Conservation (phyloP, 768 basidiomycete genomes). For the Rhizopogon salebrosus region DNA sequence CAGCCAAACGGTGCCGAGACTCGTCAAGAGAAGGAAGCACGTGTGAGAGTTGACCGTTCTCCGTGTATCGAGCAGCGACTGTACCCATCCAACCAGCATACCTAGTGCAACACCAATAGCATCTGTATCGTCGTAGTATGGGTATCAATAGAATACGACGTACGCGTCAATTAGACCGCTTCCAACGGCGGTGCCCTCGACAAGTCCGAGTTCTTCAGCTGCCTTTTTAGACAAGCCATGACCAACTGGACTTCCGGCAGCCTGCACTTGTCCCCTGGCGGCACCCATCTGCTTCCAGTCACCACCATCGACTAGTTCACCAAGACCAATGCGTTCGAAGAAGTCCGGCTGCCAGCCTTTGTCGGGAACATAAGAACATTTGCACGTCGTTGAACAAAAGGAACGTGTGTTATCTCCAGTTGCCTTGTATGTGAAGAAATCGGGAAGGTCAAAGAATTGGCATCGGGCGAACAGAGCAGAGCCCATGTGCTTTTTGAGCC, state of each 20-base stretch:
- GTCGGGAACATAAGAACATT: slow-evolving; percentile 86
- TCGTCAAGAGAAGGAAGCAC: slow-evolving; percentile 63
- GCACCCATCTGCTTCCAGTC: slow-evolving; percentile 72
- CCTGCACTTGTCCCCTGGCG: slow-evolving; percentile 57
- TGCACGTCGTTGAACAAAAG: slow-evolving; percentile 92
- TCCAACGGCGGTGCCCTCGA: slow-evolving; percentile 86
- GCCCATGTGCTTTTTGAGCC: slow-evolving; percentile 90
- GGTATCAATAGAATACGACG: slow-evolving; percentile 14
- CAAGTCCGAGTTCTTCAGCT: slow-evolving; percentile 80
- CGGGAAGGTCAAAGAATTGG: slow-evolving; percentile 91
- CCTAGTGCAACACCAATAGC: slow-evolving; percentile 28
- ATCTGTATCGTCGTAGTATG: background rate
- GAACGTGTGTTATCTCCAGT: slow-evolving; percentile 72
- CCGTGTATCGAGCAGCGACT: slow-evolving; percentile 70
- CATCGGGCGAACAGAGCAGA: slow-evolving; percentile 62
- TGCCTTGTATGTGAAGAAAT: slow-evolving; percentile 91
- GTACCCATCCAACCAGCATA: slow-evolving; percentile 98
- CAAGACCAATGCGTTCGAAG: slow-evolving; percentile 80
- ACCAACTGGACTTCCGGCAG: slow-evolving; percentile 83
- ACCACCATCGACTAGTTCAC: slow-evolving; percentile 57
- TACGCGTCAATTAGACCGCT: slow-evolving; percentile 95
- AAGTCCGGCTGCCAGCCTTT: slow-evolving; percentile 89
- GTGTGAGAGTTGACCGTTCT: slow-evolving; percentile 46
- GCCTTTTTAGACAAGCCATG: slow-evolving; percentile 72
- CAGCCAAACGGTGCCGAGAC: slow-evolving; percentile 78